Conservation (phyloP, 768 basidiomycete species). For the Trametes cubensis region DNA sequence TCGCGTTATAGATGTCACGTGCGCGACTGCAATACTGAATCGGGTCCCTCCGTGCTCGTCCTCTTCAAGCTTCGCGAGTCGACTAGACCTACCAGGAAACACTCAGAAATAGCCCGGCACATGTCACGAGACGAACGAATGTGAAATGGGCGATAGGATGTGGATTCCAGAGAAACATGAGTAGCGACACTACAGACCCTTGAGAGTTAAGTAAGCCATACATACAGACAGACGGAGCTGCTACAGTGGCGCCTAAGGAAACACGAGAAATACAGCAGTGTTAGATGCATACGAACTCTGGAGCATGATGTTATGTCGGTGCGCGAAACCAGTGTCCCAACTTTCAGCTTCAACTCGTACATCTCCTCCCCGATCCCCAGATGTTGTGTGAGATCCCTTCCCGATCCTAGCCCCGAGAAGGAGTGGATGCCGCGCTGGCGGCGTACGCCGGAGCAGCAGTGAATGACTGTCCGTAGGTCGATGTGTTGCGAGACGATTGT, state of each 20-base stretch:
- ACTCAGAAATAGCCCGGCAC: too few relatives aligned
- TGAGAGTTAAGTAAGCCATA: constrained; percentile 22
- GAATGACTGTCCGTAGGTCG: constrained; percentile 18
- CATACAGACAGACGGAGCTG: constrained; percentile 14
- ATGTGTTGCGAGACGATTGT: constrained; percentile 3
- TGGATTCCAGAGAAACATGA: neutral
- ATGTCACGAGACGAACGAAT: too few relatives aligned
- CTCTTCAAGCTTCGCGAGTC: neutral
- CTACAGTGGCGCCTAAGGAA: constrained; percentile 26
- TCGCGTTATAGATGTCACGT: constrained; percentile 25
- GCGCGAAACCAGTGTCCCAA: constrained; percentile 18
- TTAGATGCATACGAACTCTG: constrained; percentile 11
- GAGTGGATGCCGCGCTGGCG: constrained; percentile 21
- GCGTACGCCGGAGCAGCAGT: constrained; percentile 10
- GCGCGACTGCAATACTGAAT: constrained; percentile 6
- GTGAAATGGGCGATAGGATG: constrained; percentile 1
- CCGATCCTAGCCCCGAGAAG: constrained; percentile 18
- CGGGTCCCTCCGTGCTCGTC: constrained; percentile 2
- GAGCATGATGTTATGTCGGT: constrained; percentile 19
- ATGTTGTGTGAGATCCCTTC: neutral
- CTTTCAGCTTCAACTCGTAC: constrained; percentile 10
- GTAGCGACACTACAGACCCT: constrained; percentile 14
- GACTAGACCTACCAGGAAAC: too few relatives aligned
- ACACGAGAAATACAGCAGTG: constrained; percentile 20
- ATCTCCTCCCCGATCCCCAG: neutral